Evolutionary conservation across 257 asterid species (phyloP).

Genomic region (Solanum habrochaites): DNA sequence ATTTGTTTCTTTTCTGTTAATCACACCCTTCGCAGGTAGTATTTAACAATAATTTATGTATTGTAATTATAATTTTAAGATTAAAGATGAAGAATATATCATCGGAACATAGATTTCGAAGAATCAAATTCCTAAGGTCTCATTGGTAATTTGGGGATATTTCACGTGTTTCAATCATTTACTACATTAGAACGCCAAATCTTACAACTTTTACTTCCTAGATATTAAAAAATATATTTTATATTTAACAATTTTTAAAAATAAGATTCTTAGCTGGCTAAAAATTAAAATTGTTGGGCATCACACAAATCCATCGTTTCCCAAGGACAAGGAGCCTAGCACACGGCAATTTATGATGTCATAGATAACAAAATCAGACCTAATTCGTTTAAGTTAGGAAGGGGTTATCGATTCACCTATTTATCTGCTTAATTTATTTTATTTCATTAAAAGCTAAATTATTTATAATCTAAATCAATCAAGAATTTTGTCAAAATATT

Average conservation of each 20-base stretch:
- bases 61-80: too few relatives aligned
- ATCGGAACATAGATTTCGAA: neutral
- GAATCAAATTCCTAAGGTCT: neutral
- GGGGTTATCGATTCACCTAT: too few relatives aligned
- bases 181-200: neutral
- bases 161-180: neutral
- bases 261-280: neutral
- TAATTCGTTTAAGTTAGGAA: neutral
- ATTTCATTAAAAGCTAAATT: too few relatives aligned
- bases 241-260: neutral
- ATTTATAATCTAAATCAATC: too few relatives aligned
- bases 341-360: neutral
- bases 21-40: neutral
- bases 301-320: neutral
- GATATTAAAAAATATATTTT: neutral
- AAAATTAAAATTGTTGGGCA: neutral
- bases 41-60: neutral
- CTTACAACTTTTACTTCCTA: neutral
- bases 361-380: neutral
- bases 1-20: neutral
- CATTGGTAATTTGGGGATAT: neutral
- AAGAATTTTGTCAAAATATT: too few relatives aligned
- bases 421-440: too few relatives aligned
- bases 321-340: neutral
- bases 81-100: accelerated